These are phyloP conservation scores for Phytopythium aichiense DNA, from an alignment of 352 stramenopile genomes.

Conservation along the genomic window DNA sequence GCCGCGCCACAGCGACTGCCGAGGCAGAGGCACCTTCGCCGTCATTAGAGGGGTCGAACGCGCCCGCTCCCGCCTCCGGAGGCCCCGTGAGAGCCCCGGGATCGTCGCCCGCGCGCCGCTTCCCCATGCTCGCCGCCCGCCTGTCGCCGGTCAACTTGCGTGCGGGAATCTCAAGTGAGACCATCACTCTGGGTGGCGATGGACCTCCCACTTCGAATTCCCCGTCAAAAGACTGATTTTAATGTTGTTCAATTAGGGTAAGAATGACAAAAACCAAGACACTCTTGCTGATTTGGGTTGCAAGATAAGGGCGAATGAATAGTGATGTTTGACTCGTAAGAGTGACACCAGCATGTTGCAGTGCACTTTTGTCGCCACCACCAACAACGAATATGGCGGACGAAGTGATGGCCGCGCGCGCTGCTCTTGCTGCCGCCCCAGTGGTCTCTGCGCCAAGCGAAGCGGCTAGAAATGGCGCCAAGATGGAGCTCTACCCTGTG, in stretches of 20 bases:
- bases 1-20: background rate
- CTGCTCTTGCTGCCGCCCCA: background rate
- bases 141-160: background rate
- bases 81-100: background rate
- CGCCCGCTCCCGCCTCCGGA: background rate
- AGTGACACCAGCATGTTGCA: background rate
- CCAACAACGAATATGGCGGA: background rate
- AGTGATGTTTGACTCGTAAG: background rate
- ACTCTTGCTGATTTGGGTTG: too few species aligned
- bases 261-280: background rate
- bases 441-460: background rate
- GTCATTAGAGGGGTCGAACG: background rate
- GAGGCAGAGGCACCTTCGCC: background rate
- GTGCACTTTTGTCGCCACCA: background rate
- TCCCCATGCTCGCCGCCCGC: constrained; percentile 7
- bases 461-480: background rate
- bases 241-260: background rate
- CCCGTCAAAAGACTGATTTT: background rate
- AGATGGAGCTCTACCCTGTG: background rate
- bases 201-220: constrained; percentile 2
- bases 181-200: background rate
- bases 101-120: constrained; percentile 8
- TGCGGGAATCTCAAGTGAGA: background rate
- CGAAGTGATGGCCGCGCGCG: background rate
- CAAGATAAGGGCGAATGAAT: background rate